Evolutionary conservation across 805 yeast genomes (phyloP).

Genomic region (Yamadazyma laniorum): DNA sequence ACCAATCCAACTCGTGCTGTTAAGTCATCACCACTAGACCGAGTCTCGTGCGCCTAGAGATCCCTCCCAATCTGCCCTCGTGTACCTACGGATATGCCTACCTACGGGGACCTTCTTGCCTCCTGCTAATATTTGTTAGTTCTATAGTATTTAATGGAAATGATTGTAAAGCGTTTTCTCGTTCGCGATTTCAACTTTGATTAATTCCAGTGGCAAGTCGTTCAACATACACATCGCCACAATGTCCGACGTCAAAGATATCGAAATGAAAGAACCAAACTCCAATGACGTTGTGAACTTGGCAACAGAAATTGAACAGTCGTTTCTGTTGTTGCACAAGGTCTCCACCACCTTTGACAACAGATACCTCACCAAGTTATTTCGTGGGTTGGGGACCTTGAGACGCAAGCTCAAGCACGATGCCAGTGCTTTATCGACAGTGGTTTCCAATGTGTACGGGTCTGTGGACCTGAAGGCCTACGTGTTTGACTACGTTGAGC

Average conservation of each 20-base stretch:
- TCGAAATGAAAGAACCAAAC: conserved; percentile 1
- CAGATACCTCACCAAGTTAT: conserved; percentile 79
- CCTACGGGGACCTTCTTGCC: no score
- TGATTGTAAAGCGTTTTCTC: not conserved
- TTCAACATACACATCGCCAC: conserved; percentile 10
- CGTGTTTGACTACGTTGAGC: conserved; percentile 5
- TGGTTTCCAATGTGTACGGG: conserved; percentile 59
- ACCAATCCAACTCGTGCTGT: conserved; percentile 41
- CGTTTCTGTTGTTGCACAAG: conserved; percentile 51
- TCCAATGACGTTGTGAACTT: not conserved
- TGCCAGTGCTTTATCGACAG: conserved; percentile 47
- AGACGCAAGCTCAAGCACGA: conserved; percentile 54
- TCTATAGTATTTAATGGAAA: not conserved
- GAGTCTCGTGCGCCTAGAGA: no score
- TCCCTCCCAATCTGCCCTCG: no score
- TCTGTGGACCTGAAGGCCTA: conserved; percentile 35
- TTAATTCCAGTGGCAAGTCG: not conserved
- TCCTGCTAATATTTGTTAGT: not conserved
- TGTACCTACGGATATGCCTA: no score
- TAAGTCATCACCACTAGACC: conserved; percentile 12
- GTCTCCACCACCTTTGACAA: conserved; percentile 78
- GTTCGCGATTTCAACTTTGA: not conserved
- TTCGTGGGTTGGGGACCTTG: conserved; percentile 76
- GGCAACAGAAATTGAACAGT: conserved; percentile 34
- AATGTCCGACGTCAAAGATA: conserved; percentile 7